Percentiles rank a stretch among this genome's conserved stretches.
phyloP scores from a whole-genome alignment of 768 basidiomycete species.

The Piloderma croceum region DNA sequence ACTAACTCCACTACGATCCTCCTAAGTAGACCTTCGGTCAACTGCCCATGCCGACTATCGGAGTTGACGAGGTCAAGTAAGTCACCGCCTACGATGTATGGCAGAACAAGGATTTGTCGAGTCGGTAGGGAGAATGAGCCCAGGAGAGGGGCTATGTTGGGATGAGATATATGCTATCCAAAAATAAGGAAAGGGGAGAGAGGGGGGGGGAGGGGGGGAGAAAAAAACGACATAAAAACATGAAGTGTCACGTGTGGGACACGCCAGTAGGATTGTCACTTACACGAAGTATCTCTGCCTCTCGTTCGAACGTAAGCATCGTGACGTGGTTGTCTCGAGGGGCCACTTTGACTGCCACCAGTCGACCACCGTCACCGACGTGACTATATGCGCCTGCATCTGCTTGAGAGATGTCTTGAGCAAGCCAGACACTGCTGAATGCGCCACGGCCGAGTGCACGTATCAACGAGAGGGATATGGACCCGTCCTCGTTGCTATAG shows the following conservation, averaged over 20 bases:
- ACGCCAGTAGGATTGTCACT: conserved; percentile 21
- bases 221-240: conserved; percentile 4
- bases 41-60: conserved; percentile 38
- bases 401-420: conserved; percentile 41
- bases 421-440: conserved; percentile 75
- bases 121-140: conserved; percentile 64
- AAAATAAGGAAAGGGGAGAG: conserved; percentile 6
- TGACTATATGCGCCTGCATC: background rate
- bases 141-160: conserved; percentile 68
- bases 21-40: conserved; percentile 48
- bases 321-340: conserved; percentile 61
- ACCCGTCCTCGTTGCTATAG: background rate
- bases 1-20: conserved; percentile 75
- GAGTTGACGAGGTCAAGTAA: conserved; percentile 69
- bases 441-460: conserved; percentile 62
- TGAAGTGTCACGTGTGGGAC: no score
- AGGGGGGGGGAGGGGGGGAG: conserved; percentile 4
- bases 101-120: conserved; percentile 76
- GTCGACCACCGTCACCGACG: conserved; percentile 16
- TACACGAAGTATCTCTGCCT: conserved; percentile 80
- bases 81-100: conserved; percentile 74
- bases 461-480: conserved; percentile 42
- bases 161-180: conserved; percentile 69
- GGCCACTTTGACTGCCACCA: conserved; percentile 47
- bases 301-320: conserved; percentile 70